These are phyloP conservation scores for Phaeotremella fagi DNA, from an alignment of 768 basidiomycete species.

Conservation along the genomic window DNA sequence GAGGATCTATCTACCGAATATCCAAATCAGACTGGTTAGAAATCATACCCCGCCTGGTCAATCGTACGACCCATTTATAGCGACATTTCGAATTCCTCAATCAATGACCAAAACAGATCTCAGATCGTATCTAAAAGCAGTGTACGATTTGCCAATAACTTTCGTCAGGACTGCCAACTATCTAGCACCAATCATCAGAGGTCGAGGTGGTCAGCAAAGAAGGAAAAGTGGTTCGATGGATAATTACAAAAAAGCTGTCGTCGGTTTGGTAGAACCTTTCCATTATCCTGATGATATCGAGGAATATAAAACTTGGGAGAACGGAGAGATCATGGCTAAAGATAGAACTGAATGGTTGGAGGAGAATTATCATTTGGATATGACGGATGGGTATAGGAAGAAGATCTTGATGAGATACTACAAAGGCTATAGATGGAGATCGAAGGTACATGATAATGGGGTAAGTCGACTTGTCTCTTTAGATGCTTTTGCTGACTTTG, in stretches of 20 bases:
- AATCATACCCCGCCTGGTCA: slow-evolving; percentile 71
- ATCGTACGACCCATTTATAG: slow-evolving; percentile 89
- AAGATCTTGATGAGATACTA: slow-evolving; percentile 45
- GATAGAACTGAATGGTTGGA: slow-evolving; percentile 55
- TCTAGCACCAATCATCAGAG: slow-evolving; percentile 55
- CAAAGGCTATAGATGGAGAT: slow-evolving; percentile 41
- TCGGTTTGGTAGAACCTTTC: slow-evolving; percentile 87
- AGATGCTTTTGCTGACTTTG: background rate
- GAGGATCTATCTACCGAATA: slow-evolving; percentile 83
- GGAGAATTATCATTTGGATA: slow-evolving; percentile 56
- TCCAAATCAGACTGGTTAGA: slow-evolving; percentile 72
- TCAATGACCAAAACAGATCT: slow-evolving; percentile 89
- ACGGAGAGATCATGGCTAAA: slow-evolving; percentile 42
- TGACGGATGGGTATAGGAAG: slow-evolving; percentile 44
- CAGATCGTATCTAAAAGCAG: slow-evolving; percentile 71
- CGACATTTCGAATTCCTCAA: slow-evolving; percentile 84
- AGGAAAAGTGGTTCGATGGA: slow-evolving; percentile 35
- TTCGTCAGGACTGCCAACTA: slow-evolving; percentile 96
- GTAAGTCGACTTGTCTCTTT: slow-evolving; percentile 25
- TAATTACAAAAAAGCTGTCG: slow-evolving; percentile 85
- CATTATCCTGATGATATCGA: slow-evolving; percentile 79
- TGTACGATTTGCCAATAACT: slow-evolving; percentile 84
- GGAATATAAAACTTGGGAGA: slow-evolving; percentile 61
- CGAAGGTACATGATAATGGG: slow-evolving; percentile 44
- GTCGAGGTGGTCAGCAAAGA: slow-evolving; percentile 12